Base-by-base conservation (phyloP, 2,329 filamentous ascomycete genomes). In the Aspergillus sp. region DNA sequence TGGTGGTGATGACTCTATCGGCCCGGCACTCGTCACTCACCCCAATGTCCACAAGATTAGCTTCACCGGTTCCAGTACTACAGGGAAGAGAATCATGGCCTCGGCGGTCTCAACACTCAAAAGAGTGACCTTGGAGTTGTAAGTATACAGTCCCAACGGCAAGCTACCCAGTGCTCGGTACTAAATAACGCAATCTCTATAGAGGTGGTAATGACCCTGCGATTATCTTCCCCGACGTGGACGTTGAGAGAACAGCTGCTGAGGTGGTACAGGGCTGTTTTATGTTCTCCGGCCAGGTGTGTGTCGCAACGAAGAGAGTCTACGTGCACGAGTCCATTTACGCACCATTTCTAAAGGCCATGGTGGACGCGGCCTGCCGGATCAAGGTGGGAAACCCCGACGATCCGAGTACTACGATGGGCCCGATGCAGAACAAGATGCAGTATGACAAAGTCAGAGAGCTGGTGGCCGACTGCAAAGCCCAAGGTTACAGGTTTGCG, bases 351-450 rank as follows among this genome's bases (percentile, higher is more conserved):
- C 68, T 80, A 2, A 66, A 72, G 0, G 75, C 70, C 0, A 57
- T 80, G 55, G 72, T 78, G 4, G 73, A 76, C 54, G 74, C 78
- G 18, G 76, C 77, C 26, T 75, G 77, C 45, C 51, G 53, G 3
- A 53, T 75, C 26, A 70, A 69, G 44, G 64, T 74, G 45, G 78
- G 72, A 62, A 38, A 68, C 56, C 63, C 60, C 60, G 62, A 57
- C 64, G 66, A 79, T 57, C 77, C 70, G 56, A 72, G 70, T 24
- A 75, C 78, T 47, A 61, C 81, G 17, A 80, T 84, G 54, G 81
- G 83, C 1, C 86, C 86, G 0, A 71, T 88, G 2, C 84, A 85
- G 60, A 89, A 89, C 71, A 71, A 79, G 60, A 81, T 84, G 79
- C 86, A 89, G 69, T 88, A 81, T 66, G 81, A 86, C 51, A 30